Evolutionary conservation across 2,329 filamentous ascomycete species (phyloP).

Genomic region (Arachnomyces sp.): DNA sequence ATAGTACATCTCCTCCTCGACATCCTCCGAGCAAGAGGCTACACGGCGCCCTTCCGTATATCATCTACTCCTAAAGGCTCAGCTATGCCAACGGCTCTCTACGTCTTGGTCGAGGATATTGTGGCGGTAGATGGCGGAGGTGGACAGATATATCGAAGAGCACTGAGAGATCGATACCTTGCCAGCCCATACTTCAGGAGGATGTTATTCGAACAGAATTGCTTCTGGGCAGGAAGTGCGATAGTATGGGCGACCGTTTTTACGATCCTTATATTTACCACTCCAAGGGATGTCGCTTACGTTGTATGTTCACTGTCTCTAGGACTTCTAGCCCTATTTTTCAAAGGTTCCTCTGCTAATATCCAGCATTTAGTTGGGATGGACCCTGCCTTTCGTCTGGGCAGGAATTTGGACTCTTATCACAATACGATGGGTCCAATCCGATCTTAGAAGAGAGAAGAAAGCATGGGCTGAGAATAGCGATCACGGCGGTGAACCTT

Average conservation of each 20-base stretch:
- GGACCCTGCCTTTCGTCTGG: conserved; percentile 38
- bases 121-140: conserved; percentile 60
- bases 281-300: conserved; percentile 43
- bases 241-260: conserved; percentile 41
- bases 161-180: conserved; percentile 45
- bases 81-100: conserved; percentile 51
- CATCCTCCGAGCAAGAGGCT: conserved; percentile 34
- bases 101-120: conserved; percentile 61
- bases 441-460: conserved; percentile 38
- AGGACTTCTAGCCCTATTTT: conserved; percentile 1
- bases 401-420: conserved; percentile 37
- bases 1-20: conserved; percentile 35
- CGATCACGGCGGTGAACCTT: conserved; percentile 28
- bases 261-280: conserved; percentile 44
- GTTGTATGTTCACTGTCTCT: conserved; percentile 23
- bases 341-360: not conserved
- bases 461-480: conserved; percentile 32
- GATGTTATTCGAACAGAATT: conserved; percentile 49
- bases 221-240: conserved; percentile 50
- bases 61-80: conserved; percentile 56
- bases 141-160: conserved; percentile 46
- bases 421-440: conserved; percentile 40
- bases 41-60: conserved; percentile 53
- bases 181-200: conserved; percentile 48
- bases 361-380: conserved; percentile 26